Conservation (phyloP, 495 filamentous ascomycete species). For the Neurospora sp. region DNA sequence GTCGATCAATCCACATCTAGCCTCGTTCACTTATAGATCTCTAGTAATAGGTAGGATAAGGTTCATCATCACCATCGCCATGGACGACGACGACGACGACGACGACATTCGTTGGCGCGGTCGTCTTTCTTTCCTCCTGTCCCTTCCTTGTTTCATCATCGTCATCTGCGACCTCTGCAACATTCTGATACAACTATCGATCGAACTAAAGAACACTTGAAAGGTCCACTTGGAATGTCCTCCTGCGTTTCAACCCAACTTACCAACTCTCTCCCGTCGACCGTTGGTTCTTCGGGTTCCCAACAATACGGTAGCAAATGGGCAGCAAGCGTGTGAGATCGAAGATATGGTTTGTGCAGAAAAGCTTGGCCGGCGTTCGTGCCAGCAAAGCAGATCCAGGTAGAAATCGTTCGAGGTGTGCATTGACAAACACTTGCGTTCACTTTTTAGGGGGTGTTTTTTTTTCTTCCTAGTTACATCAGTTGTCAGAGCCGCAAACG, state of each 20-base stretch:
- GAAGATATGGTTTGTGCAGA: background rate
- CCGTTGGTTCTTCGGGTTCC: background rate
- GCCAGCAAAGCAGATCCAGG: background rate
- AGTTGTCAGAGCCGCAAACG: background rate
- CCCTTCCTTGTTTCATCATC: background rate
- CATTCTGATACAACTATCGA: background rate
- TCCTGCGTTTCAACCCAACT: slow-evolving; percentile 6
- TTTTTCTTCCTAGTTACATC: background rate
- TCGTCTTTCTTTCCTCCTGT: background rate
- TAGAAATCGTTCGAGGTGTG: background rate
- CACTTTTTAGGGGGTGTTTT: background rate
- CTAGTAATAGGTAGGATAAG: background rate
- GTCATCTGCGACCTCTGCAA: background rate
- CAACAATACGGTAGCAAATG: background rate
- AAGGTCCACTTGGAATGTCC: background rate
- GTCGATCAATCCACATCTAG: background rate
- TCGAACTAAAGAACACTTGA: background rate
- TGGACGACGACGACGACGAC: no score
- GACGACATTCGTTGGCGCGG: background rate
- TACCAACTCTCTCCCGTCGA: background rate
- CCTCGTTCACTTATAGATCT: background rate
- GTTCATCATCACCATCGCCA: background rate
- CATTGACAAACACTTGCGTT: background rate
- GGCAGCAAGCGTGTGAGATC: background rate
- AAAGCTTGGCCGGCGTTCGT: background rate